These are phyloP conservation scores for Heliophila coronopifolia DNA, from an alignment of 441 rosid genomes.

Conservation along the genomic window DNA sequence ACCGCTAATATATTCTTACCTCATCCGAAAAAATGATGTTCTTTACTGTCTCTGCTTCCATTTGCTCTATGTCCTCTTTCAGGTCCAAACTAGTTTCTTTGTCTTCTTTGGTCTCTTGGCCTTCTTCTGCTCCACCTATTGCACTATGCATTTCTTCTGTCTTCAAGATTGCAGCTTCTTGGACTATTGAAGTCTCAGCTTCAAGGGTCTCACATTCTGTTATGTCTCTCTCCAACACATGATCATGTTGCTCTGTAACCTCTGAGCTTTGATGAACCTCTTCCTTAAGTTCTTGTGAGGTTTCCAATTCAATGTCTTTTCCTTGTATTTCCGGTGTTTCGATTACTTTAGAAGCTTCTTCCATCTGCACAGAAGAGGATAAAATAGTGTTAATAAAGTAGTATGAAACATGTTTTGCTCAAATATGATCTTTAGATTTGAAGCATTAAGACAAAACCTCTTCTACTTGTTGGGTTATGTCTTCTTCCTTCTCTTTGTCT, in stretches of 20 bases:
- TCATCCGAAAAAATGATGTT: constrained; percentile 31
- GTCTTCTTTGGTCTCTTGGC: too few species aligned
- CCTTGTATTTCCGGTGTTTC: constrained; percentile 13
- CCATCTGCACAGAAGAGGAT: constrained; percentile 20
- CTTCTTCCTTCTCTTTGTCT: constrained; percentile 15
- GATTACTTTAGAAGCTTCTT: background rate
- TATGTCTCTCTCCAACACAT: constrained; percentile 1
- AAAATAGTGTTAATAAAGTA: background rate
- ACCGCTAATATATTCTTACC: constrained; percentile 38
- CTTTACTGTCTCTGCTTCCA: constrained; percentile 31
- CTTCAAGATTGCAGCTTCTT: constrained; percentile 2
- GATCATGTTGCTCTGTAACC: constrained; percentile 14
- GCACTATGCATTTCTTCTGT: constrained; percentile 5
- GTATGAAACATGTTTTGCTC: background rate
- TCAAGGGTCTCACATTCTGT: constrained; percentile 13
- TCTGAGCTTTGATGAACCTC: constrained; percentile 10
- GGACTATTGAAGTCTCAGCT: background rate
- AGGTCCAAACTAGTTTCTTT: too few species aligned
- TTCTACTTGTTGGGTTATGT: constrained; percentile 19
- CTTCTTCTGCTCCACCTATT: constrained; percentile 18
- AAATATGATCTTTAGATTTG: background rate
- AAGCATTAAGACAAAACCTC: constrained; percentile 19
- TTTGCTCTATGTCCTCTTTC: too few species aligned
- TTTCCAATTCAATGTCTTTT: background rate
- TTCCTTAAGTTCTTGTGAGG: constrained; percentile 2